Evolutionary conservation across 139 green algal genomes (phyloP).

Genomic region (Micractinium sp.): DNA sequence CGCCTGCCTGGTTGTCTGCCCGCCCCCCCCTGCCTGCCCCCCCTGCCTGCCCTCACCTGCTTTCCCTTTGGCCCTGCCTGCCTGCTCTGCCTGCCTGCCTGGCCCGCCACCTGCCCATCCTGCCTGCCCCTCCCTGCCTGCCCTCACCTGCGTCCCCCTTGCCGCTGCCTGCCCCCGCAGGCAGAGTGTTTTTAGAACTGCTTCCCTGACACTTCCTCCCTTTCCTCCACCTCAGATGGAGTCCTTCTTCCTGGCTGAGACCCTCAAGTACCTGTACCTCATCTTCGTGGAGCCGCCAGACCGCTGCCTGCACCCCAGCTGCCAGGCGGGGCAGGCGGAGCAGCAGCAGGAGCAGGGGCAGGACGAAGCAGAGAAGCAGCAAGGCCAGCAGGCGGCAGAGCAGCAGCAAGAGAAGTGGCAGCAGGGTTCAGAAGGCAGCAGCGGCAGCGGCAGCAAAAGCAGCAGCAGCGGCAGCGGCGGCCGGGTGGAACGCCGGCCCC

Average conservation of each 20-base stretch:
- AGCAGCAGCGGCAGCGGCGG: not conserved
- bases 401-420: not conserved
- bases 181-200: not conserved
- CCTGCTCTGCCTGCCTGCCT: too few relatives aligned
- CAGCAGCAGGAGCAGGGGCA: not conserved
- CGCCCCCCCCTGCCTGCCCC: too few relatives aligned
- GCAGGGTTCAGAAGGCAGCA: not conserved
- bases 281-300: constrained; percentile 75
- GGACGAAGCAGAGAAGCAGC: not conserved
- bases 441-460: not conserved
- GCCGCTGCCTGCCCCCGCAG: too few relatives aligned
- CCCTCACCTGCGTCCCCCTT: too few relatives aligned
- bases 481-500: not conserved
- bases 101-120: too few relatives aligned
- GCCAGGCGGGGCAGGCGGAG: not conserved
- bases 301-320: constrained; percentile 43
- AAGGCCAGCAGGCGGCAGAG: not conserved
- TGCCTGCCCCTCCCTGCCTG: too few relatives aligned
- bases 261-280: constrained; percentile 91
- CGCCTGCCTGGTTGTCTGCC: too few relatives aligned
- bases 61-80: too few relatives aligned
- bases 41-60: too few relatives aligned
- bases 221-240: constrained; percentile 66
- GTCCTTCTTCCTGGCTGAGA: constrained; percentile 88
- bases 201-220: not conserved